A percentile compares a stretch with the other conserved stretches of the same genome.
phyloP scores from a whole-genome alignment of 768 basidiomycete species.

The Collybia sordida region DNA sequence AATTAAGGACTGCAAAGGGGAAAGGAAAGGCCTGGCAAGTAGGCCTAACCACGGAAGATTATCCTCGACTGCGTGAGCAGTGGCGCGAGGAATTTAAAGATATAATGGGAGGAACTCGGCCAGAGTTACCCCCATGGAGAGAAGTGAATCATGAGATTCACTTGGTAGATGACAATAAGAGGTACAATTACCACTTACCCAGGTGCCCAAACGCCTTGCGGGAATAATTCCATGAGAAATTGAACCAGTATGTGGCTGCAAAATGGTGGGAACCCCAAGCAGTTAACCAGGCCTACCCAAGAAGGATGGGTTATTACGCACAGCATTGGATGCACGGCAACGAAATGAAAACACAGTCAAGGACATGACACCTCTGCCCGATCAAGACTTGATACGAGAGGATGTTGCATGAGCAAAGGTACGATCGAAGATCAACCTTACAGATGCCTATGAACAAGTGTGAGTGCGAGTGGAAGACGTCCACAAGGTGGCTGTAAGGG shows the following conservation, averaged over 20 bases:
- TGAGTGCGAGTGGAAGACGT: conserved; percentile 28
- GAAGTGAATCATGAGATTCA: conserved; percentile 39
- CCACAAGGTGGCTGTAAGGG: conserved; percentile 21
- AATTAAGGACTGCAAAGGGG: background rate
- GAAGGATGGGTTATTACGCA: conserved; percentile 30
- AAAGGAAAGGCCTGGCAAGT: background rate
- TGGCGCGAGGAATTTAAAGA: conserved; percentile 21
- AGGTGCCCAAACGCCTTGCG: conserved; percentile 29
- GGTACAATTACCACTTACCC: conserved; percentile 28
- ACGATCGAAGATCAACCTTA: conserved; percentile 39
- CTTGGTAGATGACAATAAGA: conserved; percentile 29
- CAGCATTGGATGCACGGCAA: conserved; percentile 31
- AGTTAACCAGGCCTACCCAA: conserved; percentile 28
- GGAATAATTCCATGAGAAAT: conserved; percentile 28
- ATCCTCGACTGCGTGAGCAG: conserved; percentile 12
- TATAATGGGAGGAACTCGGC: conserved; percentile 20
- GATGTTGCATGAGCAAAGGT: conserved; percentile 30
- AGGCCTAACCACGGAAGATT: conserved; percentile 7
- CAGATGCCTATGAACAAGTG: conserved; percentile 44
- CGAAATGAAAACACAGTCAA: conserved; percentile 40
- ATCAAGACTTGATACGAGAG: conserved; percentile 30
- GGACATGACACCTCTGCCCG: conserved; percentile 38
- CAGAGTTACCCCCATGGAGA: conserved; percentile 28
- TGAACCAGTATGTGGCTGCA: conserved; percentile 24
- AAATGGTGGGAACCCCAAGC: conserved; percentile 32